phyloP scores from a whole-genome alignment of 140 eudicot genomes.

The Cichorium intybus region DNA sequence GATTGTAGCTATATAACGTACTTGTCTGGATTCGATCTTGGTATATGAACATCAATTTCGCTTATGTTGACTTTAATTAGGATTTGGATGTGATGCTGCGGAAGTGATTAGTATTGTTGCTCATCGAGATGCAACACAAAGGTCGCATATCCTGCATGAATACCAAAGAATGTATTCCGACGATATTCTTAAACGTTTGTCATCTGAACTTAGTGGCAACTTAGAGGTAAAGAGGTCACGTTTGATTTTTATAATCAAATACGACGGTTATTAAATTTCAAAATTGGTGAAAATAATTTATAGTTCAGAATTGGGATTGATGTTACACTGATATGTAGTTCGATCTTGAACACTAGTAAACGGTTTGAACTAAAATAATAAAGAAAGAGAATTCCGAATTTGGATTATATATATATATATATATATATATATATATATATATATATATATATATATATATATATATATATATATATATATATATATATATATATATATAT shows the following conservation, averaged over 20 bases:
- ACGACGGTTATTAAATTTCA: not conserved
- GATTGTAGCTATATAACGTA: not conserved
- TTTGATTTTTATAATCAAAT: slow-evolving; percentile 23
- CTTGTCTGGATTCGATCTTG: not conserved
- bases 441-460: too few species aligned
- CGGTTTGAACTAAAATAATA: not conserved
- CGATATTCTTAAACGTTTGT: slow-evolving; percentile 47
- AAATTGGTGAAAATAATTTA: not conserved
- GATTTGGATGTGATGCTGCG: slow-evolving; percentile 53
- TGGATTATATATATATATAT: too few species aligned
- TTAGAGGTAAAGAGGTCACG: slow-evolving; percentile 36
- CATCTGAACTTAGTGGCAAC: slow-evolving; percentile 58
- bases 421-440: too few species aligned
- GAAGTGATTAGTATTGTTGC: slow-evolving; percentile 53
- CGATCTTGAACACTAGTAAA: not conserved
- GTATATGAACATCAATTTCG: not conserved
- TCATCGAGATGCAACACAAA: slow-evolving; percentile 55
- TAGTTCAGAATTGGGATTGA: not conserved
- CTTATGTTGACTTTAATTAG: slow-evolving; percentile 26
- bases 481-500: too few species aligned
- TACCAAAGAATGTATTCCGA: slow-evolving; percentile 46
- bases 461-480: too few species aligned
- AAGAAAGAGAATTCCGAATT: slow-evolving; percentile 11
- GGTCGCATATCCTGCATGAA: slow-evolving; percentile 47
- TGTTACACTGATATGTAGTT: not conserved